Conservation (phyloP, 2,329 filamentous ascomycete species). For the Colletotrichum acutatum region DNA sequence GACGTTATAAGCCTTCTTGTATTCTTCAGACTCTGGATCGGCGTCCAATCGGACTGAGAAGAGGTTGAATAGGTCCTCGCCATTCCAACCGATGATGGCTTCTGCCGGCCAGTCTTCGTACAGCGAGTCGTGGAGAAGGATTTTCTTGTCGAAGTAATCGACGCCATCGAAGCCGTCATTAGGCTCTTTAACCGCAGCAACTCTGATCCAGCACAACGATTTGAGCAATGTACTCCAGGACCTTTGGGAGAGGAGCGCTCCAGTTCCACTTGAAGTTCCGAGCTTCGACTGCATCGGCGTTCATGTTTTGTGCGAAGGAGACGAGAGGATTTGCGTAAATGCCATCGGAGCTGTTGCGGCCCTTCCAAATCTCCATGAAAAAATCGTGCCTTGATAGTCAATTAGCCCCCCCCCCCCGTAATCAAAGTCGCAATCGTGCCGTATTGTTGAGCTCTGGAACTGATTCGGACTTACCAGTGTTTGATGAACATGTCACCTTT, state of each 20-base stretch:
- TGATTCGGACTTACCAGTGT: conserved; percentile 40
- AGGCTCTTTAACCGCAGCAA: conserved; percentile 40
- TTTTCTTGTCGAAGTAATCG: conserved; percentile 36
- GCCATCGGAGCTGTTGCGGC: conserved; percentile 40
- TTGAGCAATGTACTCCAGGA: conserved; percentile 52
- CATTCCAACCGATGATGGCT: conserved; percentile 16
- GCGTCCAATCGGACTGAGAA: conserved; percentile 3
- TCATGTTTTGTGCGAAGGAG: conserved; percentile 41
- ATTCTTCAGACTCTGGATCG: conserved; percentile 11
- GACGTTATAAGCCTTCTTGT: conserved; percentile 2
- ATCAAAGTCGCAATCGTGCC: no score
- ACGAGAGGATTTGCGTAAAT: conserved; percentile 41
- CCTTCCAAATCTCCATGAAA: conserved; percentile 45
- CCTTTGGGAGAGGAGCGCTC: conserved; percentile 41
- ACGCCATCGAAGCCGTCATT: conserved; percentile 40
- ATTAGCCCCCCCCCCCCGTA: neutral
- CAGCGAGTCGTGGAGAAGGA: conserved; percentile 11
- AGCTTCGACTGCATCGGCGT: conserved; percentile 40
- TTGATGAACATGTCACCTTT: conserved; percentile 53
- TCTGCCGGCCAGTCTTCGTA: conserved; percentile 10
- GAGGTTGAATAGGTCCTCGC: conserved; percentile 13
- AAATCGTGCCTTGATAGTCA: conserved; percentile 46
- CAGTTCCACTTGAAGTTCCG: conserved; percentile 43
- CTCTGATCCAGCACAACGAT: conserved; percentile 50
- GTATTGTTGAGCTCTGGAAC: neutral